These are phyloP conservation scores for Sporothrix dimorphospora DNA, from an alignment of 2,329 filamentous ascomycete genomes.

Conservation along the genomic window DNA sequence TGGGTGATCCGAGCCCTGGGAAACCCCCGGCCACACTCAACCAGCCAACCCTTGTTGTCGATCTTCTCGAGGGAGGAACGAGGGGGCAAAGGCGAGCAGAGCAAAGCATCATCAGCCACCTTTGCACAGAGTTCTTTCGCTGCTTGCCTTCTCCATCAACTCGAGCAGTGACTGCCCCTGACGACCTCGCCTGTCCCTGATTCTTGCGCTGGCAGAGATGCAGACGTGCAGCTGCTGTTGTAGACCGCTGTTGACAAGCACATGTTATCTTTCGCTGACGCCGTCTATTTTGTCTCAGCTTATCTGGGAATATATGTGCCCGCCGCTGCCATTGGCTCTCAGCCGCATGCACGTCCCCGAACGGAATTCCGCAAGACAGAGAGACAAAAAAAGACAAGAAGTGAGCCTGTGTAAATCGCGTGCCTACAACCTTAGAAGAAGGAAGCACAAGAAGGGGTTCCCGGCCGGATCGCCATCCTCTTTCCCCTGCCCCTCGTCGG, in stretches of 20 bases:
- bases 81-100: background rate
- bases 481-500: background rate
- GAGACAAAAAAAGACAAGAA: background rate
- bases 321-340: background rate
- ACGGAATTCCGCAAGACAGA: background rate
- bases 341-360: conserved; percentile 15
- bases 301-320: background rate
- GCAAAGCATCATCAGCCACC: background rate
- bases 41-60: conserved; percentile 11
- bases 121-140: background rate
- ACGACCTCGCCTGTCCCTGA: background rate
- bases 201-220: background rate
- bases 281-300: background rate
- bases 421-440: background rate
- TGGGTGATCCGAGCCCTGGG: conserved; percentile 2
- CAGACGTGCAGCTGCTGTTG: background rate
- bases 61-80: background rate
- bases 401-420: background rate
- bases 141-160: background rate
- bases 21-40: conserved; percentile 7
- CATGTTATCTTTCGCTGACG: background rate
- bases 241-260: background rate
- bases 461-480: background rate
- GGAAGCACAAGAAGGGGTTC: background rate
- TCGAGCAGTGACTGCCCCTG: no score